These are phyloP conservation scores for Pseudogymnoascus sp. DNA, from an alignment of 2,329 filamentous ascomycete species.

Conservation along the genomic window DNA sequence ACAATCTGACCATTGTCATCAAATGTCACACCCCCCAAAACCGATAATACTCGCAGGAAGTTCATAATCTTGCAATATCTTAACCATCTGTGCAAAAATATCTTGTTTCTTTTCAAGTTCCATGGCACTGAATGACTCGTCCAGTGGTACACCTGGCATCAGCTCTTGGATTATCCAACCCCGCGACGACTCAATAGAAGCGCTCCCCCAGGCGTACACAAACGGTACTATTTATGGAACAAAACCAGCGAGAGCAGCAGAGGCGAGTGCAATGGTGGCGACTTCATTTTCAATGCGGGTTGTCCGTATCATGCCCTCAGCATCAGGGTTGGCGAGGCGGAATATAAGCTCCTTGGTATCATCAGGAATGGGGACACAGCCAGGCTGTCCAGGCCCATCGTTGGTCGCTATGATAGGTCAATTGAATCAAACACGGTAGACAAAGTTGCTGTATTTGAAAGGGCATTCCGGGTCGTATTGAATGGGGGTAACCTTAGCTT, in stretches of 20 bases:
- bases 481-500: slow-evolving; percentile 23
- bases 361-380: slow-evolving; percentile 25
- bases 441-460: slow-evolving; percentile 34
- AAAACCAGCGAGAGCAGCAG: slow-evolving; percentile 24
- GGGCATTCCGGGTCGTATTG: slow-evolving; percentile 29
- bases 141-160: slow-evolving; percentile 27
- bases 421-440: slow-evolving; percentile 25
- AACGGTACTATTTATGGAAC: slow-evolving; percentile 26
- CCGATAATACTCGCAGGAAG: slow-evolving; percentile 28
- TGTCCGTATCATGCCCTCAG: slow-evolving; percentile 24
- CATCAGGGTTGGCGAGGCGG: slow-evolving; percentile 31
- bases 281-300: slow-evolving; percentile 31
- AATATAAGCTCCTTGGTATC: slow-evolving; percentile 27
- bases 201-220: slow-evolving; percentile 28
- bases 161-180: slow-evolving; percentile 29
- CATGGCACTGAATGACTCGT: slow-evolving; percentile 23
- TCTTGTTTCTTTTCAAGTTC: slow-evolving; percentile 20
- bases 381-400: slow-evolving; percentile 16
- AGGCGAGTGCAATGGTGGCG: slow-evolving; percentile 27
- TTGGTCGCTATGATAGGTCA: neutral
- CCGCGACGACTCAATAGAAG: slow-evolving; percentile 17
- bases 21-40: slow-evolving; percentile 30
- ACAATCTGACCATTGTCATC: slow-evolving; percentile 27
- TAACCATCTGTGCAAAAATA: slow-evolving; percentile 29
- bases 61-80: slow-evolving; percentile 28